Evolutionary conservation across 306 rosid species (phyloP).

Genomic region (Dalbergia cultrata): DNA sequence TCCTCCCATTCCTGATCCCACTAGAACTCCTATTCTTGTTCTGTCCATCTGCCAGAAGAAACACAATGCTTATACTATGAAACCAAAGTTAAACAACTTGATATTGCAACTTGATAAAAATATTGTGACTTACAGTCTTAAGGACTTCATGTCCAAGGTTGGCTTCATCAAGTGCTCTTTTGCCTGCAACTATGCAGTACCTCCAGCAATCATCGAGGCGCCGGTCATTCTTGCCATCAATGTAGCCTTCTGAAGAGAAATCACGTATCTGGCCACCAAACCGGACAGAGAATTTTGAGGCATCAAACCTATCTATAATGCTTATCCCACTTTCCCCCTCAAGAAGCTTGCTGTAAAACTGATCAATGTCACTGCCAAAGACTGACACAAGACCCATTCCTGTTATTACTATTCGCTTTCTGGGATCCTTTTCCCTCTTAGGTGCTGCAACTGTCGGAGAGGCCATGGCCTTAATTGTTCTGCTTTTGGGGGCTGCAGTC

Average conservation of each 20-base stretch:
- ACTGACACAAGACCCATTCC: constrained; percentile 83
- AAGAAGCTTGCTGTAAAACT: constrained; percentile 67
- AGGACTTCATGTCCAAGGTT: constrained; percentile 69
- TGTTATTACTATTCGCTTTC: constrained; percentile 74
- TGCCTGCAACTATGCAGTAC: constrained; percentile 72
- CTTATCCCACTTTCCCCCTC: constrained; percentile 86
- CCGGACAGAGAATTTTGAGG: constrained; percentile 64
- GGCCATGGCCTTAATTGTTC: constrained; percentile 58
- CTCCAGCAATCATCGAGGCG: constrained; percentile 76
- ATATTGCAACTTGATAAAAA: not conserved
- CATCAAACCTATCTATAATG: constrained; percentile 71
- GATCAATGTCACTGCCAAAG: constrained; percentile 68
- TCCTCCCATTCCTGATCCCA: constrained; percentile 84
- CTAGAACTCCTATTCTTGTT: constrained; percentile 67
- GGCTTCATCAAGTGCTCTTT: constrained; percentile 76
- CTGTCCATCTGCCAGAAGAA: constrained; percentile 62
- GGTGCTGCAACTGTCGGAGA: constrained; percentile 61
- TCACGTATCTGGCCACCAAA: constrained; percentile 68
- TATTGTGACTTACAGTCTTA: constrained; percentile 51
- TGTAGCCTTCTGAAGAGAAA: constrained; percentile 68
- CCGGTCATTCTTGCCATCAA: constrained; percentile 65
- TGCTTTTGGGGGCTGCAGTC: constrained; percentile 57
- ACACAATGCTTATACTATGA: not conserved
- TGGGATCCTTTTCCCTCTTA: constrained; percentile 73
- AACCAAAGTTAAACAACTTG: constrained; percentile 2